phyloP scores from a whole-genome alignment of 176 grass and related monocot genomes.

The Phoenix dactylifera region DNA sequence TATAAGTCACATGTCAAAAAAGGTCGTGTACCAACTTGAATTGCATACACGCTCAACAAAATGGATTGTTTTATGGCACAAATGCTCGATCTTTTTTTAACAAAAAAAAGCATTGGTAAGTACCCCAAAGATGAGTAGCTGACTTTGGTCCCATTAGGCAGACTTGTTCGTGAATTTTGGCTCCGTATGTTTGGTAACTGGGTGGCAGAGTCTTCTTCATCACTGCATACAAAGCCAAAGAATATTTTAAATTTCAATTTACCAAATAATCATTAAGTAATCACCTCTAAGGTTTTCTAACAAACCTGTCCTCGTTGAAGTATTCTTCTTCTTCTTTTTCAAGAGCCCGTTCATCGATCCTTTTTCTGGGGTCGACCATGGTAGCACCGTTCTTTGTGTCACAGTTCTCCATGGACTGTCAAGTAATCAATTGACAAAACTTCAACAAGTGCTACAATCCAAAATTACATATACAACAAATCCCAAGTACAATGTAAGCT shows the following conservation, averaged over 20 bases:
- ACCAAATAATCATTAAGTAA: no score
- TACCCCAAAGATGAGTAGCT: conserved; percentile 48
- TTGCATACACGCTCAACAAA: no score
- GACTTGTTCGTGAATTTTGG: conserved; percentile 34
- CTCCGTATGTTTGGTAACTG: conserved; percentile 13
- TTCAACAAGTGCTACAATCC: no score
- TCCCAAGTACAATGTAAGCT: no score
- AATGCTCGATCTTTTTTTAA: no score
- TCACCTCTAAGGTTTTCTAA: background rate
- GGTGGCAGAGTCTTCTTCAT: conserved; percentile 53
- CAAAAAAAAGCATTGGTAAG: no score
- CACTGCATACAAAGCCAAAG: conserved; percentile 28
- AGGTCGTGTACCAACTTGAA: no score
- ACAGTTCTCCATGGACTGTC: conserved; percentile 40
- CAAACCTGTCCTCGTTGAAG: conserved; percentile 67
- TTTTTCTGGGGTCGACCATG: conserved; percentile 40
- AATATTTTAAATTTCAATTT: conserved; percentile 15
- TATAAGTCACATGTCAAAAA: no score
- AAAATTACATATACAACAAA: no score
- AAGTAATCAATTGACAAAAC: conserved; percentile 16
- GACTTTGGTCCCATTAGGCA: conserved; percentile 61
- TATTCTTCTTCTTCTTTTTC: conserved; percentile 76
- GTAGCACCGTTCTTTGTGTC: conserved; percentile 29
- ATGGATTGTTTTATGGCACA: no score
- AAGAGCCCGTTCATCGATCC: conserved; percentile 45